Conservation (phyloP, 306 rosid genomes). For the Trichosanthes cucumerina region DNA sequence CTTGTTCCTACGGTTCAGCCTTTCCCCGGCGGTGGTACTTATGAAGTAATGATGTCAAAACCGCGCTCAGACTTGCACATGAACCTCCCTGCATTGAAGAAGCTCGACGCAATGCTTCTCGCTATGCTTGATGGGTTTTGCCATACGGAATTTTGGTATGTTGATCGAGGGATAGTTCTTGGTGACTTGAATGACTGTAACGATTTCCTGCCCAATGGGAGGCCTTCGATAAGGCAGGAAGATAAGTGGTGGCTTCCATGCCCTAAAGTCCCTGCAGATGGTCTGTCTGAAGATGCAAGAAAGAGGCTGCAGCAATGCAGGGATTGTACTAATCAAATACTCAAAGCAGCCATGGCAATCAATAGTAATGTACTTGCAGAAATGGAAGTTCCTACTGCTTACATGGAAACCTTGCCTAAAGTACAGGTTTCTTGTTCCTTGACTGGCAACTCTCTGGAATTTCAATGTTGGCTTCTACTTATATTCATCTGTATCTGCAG, state of each 20-base stretch:
- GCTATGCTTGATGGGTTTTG: slow-evolving; percentile 77
- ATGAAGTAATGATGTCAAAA: slow-evolving; percentile 70
- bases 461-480: not conserved
- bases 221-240: slow-evolving; percentile 89
- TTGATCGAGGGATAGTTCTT: slow-evolving; percentile 53
- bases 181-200: slow-evolving; percentile 58
- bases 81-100: slow-evolving; percentile 80
- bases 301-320: slow-evolving; percentile 87
- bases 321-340: slow-evolving; percentile 80
- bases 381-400: slow-evolving; percentile 76
- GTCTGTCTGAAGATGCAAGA: slow-evolving; percentile 57
- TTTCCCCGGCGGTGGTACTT: slow-evolving; percentile 84
- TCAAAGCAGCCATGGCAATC: slow-evolving; percentile 88
- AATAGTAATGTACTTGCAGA: slow-evolving; percentile 77
- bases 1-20: slow-evolving; percentile 78
- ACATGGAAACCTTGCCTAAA: slow-evolving; percentile 68
- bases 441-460: not conserved
- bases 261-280: slow-evolving; percentile 74
- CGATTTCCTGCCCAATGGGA: slow-evolving; percentile 30
- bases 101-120: slow-evolving; percentile 77
- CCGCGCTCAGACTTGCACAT: slow-evolving; percentile 75
- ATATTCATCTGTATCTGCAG: not conserved
- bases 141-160: slow-evolving; percentile 65
- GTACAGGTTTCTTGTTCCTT: slow-evolving; percentile 23
- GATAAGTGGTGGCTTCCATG: slow-evolving; percentile 99